phyloP scores from a whole-genome alignment of 768 basidiomycete species.

The Scleroderma bovista region DNA sequence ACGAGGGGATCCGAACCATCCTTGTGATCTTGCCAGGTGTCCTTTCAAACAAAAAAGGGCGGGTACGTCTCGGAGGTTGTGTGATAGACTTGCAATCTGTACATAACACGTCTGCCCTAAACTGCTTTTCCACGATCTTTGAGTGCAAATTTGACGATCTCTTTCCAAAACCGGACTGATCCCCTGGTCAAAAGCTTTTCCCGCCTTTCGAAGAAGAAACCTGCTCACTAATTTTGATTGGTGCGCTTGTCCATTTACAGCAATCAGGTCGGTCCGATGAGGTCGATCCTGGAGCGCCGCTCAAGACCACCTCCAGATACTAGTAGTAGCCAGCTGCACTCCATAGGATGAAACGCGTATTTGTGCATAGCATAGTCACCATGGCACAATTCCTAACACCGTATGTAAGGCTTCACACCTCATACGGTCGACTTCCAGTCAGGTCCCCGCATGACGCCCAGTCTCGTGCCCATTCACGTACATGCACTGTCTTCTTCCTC shows the following conservation, averaged over 20 bases:
- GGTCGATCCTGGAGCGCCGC: conserved; percentile 14
- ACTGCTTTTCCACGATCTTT: conserved; percentile 3
- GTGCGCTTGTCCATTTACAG: conserved; percentile 15
- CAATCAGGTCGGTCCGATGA: conserved; percentile 25
- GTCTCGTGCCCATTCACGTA: conserved; percentile 33
- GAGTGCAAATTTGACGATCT: conserved; percentile 21
- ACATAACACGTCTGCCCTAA: conserved; percentile 7
- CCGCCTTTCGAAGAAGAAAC: conserved; percentile 21
- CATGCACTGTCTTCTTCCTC: conserved; percentile 23
- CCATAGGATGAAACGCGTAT: conserved; percentile 22
- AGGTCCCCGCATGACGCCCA: conserved; percentile 30
- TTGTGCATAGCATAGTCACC: conserved; percentile 24
- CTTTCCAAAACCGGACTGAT: conserved; percentile 14
- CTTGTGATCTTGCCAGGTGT: neutral
- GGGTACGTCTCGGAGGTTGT: conserved; percentile 1
- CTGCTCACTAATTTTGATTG: conserved; percentile 21
- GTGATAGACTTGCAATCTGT: conserved; percentile 3
- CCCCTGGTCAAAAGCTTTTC: conserved; percentile 15
- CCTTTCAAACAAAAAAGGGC: neutral
- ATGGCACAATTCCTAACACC: conserved; percentile 13
- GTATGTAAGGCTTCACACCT: conserved; percentile 32
- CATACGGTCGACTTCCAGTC: conserved; percentile 20
- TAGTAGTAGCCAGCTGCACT: conserved; percentile 18
- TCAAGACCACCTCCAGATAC: neutral
- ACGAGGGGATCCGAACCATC: neutral